Evolutionary conservation across 2,329 filamentous ascomycete genomes (phyloP).

Genomic region (Helotiales sp.): DNA sequence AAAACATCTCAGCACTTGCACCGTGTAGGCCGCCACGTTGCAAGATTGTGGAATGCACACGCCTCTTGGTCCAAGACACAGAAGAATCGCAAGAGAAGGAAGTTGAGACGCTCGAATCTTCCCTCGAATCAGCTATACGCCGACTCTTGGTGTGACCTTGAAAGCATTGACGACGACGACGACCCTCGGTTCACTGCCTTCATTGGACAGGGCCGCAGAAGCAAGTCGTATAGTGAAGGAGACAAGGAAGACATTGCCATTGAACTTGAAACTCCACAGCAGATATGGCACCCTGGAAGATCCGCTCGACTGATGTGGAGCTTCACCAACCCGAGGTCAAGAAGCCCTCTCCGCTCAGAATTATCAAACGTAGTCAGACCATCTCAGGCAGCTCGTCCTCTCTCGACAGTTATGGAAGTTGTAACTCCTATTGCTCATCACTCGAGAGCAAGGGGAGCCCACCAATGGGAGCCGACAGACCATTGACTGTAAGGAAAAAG

Average conservation of each 20-base stretch:
- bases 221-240: conserved; percentile 5
- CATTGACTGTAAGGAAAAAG: conserved; percentile 33
- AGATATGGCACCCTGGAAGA: conserved; percentile 39
- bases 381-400: conserved; percentile 28
- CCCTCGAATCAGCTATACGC: conserved; percentile 36
- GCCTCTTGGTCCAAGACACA: conserved; percentile 34
- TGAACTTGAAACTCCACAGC: conserved; percentile 9
- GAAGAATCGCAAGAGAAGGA: conserved; percentile 29
- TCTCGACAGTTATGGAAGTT: conserved; percentile 24
- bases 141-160: conserved; percentile 40
- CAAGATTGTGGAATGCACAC: conserved; percentile 23
- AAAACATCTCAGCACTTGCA: conserved; percentile 29
- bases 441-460: conserved; percentile 31
- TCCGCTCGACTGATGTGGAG: conserved; percentile 34
- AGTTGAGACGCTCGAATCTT: conserved; percentile 35
- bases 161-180: conserved; percentile 35
- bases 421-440: conserved; percentile 24
- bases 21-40: conserved; percentile 20
- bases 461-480: conserved; percentile 26
- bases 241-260: conserved; percentile 6
- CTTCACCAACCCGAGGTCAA: conserved; percentile 36
- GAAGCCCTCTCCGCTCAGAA: conserved; percentile 48
- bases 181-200: conserved; percentile 29
- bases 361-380: conserved; percentile 45
- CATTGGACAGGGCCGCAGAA: conserved; percentile 20